Evolutionary conservation across 2,329 filamentous ascomycete genomes (phyloP).

Genomic region (Botrytis tulipae): DNA sequence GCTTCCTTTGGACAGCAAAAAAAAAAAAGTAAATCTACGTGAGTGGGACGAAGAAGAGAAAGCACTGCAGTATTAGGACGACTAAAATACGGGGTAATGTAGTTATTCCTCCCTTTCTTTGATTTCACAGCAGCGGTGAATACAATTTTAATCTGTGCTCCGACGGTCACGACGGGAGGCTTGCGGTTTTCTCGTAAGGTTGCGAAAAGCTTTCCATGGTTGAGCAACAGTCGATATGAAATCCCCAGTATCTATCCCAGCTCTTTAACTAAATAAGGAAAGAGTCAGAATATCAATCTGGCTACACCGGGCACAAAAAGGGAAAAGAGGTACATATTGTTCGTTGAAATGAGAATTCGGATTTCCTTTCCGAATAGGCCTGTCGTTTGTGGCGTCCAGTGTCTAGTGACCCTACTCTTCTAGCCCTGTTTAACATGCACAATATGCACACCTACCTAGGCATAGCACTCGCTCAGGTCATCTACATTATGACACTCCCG

Average conservation of each 20-base stretch:
- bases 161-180: conserved; percentile 17
- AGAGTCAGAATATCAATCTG: conserved; percentile 8
- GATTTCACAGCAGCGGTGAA: conserved; percentile 22
- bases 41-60: neutral
- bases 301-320: conserved; percentile 17
- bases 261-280: neutral
- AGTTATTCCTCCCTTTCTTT: neutral
- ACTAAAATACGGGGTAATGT: conserved; percentile 14
- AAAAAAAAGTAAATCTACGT: neutral
- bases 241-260: conserved; percentile 3
- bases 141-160: conserved; percentile 19
- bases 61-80: conserved; percentile 4
- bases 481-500: conserved; percentile 31
- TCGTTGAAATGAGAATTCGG: conserved; percentile 9
- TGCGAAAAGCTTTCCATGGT: conserved; percentile 4
- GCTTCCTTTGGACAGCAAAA: neutral
- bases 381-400: conserved; percentile 18
- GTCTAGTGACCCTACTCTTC: conserved; percentile 5
- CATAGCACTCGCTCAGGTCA: conserved; percentile 14
- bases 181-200: conserved; percentile 3
- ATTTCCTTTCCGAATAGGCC: conserved; percentile 18
- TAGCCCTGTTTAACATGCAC: conserved; percentile 19
- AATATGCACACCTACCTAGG: conserved; percentile 10
- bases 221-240: conserved; percentile 6
- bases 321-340: conserved; percentile 14